phyloP scores from a whole-genome alignment of 2,329 filamentous ascomycete genomes.

The Claviceps fusiformis region DNA sequence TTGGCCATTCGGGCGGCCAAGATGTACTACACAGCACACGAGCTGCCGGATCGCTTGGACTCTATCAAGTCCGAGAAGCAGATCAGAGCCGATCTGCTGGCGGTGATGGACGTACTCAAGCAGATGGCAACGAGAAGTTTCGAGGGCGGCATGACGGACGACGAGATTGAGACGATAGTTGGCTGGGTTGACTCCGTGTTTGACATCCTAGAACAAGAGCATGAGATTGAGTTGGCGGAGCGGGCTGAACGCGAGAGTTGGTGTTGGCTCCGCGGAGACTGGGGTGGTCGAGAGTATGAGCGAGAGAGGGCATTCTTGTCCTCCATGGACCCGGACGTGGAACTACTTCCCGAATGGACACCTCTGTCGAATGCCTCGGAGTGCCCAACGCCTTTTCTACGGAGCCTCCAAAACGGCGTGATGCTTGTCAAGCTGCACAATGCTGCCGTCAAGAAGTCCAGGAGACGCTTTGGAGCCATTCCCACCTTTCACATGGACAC shows the following conservation, averaged over 20 bases:
- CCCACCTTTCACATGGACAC: slow-evolving; percentile 85
- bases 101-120: slow-evolving; percentile 82
- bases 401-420: slow-evolving; percentile 62
- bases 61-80: slow-evolving; percentile 77
- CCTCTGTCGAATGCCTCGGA: slow-evolving; percentile 26
- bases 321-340: slow-evolving; percentile 52
- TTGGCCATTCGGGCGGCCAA: slow-evolving; percentile 92
- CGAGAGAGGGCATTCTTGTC: slow-evolving; percentile 70
- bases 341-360: slow-evolving; percentile 55
- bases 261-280: slow-evolving; percentile 70
- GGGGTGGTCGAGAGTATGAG: slow-evolving; percentile 60
- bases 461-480: slow-evolving; percentile 78
- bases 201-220: slow-evolving; percentile 62
- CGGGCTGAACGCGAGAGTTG: slow-evolving; percentile 55
- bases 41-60: slow-evolving; percentile 72
- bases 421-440: slow-evolving; percentile 83
- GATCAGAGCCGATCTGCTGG: slow-evolving; percentile 70
- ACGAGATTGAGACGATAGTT: slow-evolving; percentile 64
- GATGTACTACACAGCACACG: slow-evolving; percentile 90
- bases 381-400: slow-evolving; percentile 62
- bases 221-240: slow-evolving; percentile 63
- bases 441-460: slow-evolving; percentile 69
- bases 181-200: slow-evolving; percentile 71
- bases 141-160: slow-evolving; percentile 62
- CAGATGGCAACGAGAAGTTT: slow-evolving; percentile 84